Percentiles rank a stretch among this genome's conserved stretches.
These are phyloP conservation scores for Amanita jacksonii DNA, from an alignment of 768 basidiomycete genomes.

Conservation along the genomic window DNA sequence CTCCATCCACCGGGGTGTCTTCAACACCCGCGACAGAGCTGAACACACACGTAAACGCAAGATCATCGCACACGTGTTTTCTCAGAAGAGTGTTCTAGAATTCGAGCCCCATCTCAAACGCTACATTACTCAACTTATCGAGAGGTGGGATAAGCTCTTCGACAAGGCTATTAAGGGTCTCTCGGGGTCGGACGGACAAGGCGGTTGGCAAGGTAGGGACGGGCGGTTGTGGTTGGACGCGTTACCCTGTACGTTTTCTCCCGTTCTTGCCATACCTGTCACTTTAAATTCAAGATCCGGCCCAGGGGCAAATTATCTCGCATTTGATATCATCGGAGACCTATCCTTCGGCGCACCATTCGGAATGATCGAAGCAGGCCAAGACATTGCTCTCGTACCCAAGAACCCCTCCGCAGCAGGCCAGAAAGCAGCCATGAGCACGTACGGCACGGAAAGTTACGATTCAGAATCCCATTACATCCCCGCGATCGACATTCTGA, in stretches of 20 bases:
- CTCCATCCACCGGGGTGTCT: slow-evolving; percentile 60
- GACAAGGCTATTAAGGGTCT: slow-evolving; percentile 44
- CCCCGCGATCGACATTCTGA: slow-evolving; percentile 79
- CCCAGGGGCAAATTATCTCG: slow-evolving; percentile 44
- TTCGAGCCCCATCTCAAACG: slow-evolving; percentile 72
- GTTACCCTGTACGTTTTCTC: slow-evolving; percentile 49
- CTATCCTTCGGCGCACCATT: slow-evolving; percentile 84
- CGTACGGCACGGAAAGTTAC: slow-evolving; percentile 36
- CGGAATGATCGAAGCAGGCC: slow-evolving; percentile 72
- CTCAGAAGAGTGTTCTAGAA: slow-evolving; percentile 75
- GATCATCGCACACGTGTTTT: slow-evolving; percentile 80
- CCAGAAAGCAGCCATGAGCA: slow-evolving; percentile 43
- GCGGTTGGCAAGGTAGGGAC: slow-evolving; percentile 50
- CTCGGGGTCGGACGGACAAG: slow-evolving; percentile 52
- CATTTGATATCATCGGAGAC: slow-evolving; percentile 73
- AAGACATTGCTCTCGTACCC: slow-evolving; percentile 65
- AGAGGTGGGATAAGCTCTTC: slow-evolving; percentile 69
- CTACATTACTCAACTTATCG: slow-evolving; percentile 49
- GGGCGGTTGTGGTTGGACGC: slow-evolving; percentile 68
- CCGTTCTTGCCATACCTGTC: slow-evolving; percentile 1
- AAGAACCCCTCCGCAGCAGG: slow-evolving; percentile 33
- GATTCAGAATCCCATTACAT: slow-evolving; percentile 45
- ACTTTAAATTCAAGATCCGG: slow-evolving; percentile 3
- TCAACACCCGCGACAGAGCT: slow-evolving; percentile 67
- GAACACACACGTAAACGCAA: slow-evolving; percentile 89